A percentile compares a stretch with the other conserved stretches of the same genome.
These are phyloP conservation scores for Pythium phragmitis DNA, from an alignment of 352 stramenopile species.

Conservation along the genomic window DNA sequence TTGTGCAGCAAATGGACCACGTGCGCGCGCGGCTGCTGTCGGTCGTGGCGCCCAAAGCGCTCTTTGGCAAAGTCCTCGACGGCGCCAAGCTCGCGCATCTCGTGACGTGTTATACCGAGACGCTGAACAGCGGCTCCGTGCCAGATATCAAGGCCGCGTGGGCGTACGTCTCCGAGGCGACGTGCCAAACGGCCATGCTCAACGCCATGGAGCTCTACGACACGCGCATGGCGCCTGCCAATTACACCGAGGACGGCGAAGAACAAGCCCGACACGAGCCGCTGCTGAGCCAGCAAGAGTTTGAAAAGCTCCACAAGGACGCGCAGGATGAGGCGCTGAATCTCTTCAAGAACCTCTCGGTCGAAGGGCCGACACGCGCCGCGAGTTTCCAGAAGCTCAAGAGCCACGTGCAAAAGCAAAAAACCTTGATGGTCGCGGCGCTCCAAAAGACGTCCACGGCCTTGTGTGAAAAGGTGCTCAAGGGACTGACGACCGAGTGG, in stretches of 20 bases:
- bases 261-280: conserved; percentile 14
- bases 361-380: conserved; percentile 59
- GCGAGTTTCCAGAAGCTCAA: conserved; percentile 79
- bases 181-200: conserved; percentile 58
- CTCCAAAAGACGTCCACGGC: conserved; percentile 61
- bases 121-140: conserved; percentile 74
- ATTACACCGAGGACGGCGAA: conserved; percentile 24
- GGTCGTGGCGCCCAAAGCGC: conserved; percentile 54
- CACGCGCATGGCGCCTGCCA: conserved; percentile 35
- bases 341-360: conserved; percentile 66
- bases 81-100: conserved; percentile 63
- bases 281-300: conserved; percentile 66
- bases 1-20: conserved; percentile 62
- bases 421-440: conserved; percentile 44
- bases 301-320: conserved; percentile 72
- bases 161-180: conserved; percentile 81
- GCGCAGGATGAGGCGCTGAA: conserved; percentile 67
- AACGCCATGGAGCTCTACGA: conserved; percentile 64
- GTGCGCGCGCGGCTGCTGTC: conserved; percentile 53
- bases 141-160: conserved; percentile 84
- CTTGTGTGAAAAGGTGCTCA: conserved; percentile 51
- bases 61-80: conserved; percentile 67
- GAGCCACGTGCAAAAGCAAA: conserved; percentile 61
- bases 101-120: conserved; percentile 66
- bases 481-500: conserved; percentile 34